These are phyloP conservation scores for Salix dunnii DNA, from an alignment of 345 rosid genomes.

Conservation along the genomic window DNA sequence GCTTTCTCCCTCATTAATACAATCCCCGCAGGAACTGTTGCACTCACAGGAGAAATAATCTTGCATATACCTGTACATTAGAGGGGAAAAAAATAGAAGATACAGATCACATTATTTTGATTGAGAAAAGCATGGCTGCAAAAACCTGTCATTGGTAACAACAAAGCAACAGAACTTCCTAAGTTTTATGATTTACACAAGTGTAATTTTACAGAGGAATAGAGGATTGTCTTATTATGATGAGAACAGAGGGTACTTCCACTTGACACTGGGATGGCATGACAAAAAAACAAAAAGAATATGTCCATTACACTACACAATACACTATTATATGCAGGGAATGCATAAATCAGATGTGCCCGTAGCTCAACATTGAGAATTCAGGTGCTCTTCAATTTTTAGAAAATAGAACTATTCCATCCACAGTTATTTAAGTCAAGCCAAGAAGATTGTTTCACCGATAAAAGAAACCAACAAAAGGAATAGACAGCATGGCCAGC, in stretches of 20 bases:
- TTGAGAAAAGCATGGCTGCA: neutral
- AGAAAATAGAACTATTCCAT: neutral
- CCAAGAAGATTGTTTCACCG: neutral
- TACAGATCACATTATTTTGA: neutral
- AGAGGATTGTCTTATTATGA: neutral
- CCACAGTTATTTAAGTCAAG: neutral
- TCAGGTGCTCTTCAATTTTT: neutral
- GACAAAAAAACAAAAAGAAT: neutral
- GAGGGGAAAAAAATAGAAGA: neutral
- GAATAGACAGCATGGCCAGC: neutral
- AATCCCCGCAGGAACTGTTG: conserved; percentile 89
- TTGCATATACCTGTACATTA: conserved; percentile 77
- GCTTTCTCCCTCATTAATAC: conserved; percentile 84
- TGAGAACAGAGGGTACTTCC: neutral
- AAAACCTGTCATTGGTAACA: neutral
- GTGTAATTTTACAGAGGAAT: neutral
- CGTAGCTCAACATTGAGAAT: neutral
- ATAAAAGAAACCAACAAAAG: neutral
- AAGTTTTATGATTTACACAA: neutral
- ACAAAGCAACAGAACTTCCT: neutral
- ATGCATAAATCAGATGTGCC: neutral
- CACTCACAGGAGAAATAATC: conserved; percentile 76
- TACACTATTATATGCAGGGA: neutral
- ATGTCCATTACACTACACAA: neutral
- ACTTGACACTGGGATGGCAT: neutral